Evolutionary conservation across 306 rosid species (phyloP).

Genomic region (Carpinus fangiana): DNA sequence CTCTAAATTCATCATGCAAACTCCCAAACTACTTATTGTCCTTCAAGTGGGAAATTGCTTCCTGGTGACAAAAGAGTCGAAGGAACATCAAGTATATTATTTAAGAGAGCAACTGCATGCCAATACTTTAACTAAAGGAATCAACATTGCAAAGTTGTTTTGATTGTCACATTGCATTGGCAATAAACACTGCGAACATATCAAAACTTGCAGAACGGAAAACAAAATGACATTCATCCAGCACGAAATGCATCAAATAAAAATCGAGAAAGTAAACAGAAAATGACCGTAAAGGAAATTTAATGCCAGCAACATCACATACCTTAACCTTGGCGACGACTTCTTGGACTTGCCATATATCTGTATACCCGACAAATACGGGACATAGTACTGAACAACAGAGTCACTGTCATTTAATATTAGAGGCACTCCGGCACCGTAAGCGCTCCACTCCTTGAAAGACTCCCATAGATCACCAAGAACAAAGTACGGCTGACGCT

Average conservation of each 20-base stretch:
- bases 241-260: neutral
- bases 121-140: neutral
- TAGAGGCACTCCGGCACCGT: slow-evolving; percentile 94
- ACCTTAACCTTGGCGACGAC: slow-evolving; percentile 61
- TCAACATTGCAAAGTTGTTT: no score
- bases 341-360: slow-evolving; percentile 53
- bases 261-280: neutral
- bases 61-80: neutral
- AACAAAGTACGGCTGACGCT: slow-evolving; percentile 69
- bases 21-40: neutral
- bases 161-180: neutral
- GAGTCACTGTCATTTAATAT: slow-evolving; percentile 65
- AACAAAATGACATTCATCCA: neutral
- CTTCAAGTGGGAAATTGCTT: neutral
- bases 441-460: slow-evolving; percentile 91
- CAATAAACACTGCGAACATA: neutral
- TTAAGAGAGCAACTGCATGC: neutral
- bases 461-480: slow-evolving; percentile 90
- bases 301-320: slow-evolving; percentile 14
- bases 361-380: slow-evolving; percentile 84
- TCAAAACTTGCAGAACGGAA: no score
- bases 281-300: neutral
- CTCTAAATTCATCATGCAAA: neutral
- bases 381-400: slow-evolving; percentile 85
- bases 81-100: neutral